phyloP scores from a whole-genome alignment of 2,329 filamentous ascomycete genomes.

The Raffaelea arxii region DNA sequence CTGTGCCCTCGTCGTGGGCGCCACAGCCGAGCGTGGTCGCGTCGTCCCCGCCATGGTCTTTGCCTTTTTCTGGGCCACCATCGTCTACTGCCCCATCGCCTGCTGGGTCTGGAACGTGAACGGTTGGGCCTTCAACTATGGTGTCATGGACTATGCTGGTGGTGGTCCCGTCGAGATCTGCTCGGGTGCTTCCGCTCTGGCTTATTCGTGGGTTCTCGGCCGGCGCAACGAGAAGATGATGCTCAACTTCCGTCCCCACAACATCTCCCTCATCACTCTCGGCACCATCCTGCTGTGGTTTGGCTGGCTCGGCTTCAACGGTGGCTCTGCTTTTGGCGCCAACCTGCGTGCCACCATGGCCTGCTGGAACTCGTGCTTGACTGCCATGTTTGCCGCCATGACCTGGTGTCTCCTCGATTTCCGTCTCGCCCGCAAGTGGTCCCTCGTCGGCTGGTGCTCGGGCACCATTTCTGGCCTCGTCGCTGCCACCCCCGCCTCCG shows the following conservation, averaged over 20 bases:
- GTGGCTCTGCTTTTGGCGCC: slow-evolving; percentile 85
- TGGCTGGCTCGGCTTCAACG: slow-evolving; percentile 98
- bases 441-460: slow-evolving; percentile 64
- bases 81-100: slow-evolving; percentile 93
- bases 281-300: slow-evolving; percentile 97
- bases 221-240: slow-evolving; percentile 98
- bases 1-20: slow-evolving; percentile 81
- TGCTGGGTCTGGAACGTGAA: slow-evolving; percentile 97
- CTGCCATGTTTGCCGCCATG: slow-evolving; percentile 83
- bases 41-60: slow-evolving; percentile 93
- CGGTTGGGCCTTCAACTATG: slow-evolving; percentile 85
- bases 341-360: slow-evolving; percentile 93
- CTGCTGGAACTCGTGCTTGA: slow-evolving; percentile 95
- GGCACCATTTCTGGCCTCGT: slow-evolving; percentile 63
- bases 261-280: slow-evolving; percentile 93
- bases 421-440: slow-evolving; percentile 91
- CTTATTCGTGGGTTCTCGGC: slow-evolving; percentile 92
- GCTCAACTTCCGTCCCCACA: slow-evolving; percentile 98
- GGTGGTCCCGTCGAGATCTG: slow-evolving; percentile 96
- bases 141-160: slow-evolving; percentile 91
- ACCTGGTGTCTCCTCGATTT: slow-evolving; percentile 95
- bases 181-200: slow-evolving; percentile 84
- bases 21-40: slow-evolving; percentile 87
- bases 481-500: slow-evolving; percentile 59
- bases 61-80: slow-evolving; percentile 88